Evolutionary conservation across 108 stramenopile species (phyloP), one percentile per base, ranked within the genome.

Genomic region (Asterionellopsis glacialis): DNA sequence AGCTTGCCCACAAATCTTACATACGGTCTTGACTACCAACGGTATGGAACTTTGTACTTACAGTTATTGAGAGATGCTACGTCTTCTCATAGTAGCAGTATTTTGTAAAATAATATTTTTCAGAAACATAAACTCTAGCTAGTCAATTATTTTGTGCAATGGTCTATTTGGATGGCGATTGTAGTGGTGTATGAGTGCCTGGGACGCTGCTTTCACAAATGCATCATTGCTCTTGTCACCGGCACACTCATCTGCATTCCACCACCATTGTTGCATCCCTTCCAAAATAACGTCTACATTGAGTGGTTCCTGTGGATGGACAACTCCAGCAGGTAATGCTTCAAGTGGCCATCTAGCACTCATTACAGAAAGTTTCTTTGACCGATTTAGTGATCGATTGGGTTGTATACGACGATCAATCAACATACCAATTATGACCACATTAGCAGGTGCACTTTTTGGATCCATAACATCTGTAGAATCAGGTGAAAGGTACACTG

Each of bases 251-350:
- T 77, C 73, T 52, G 60, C 65, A 48, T 90, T 86, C 67, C 73
- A 75, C 70, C 70, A 76, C 84, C 85, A 91, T 64, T 78, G 70
- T 53, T 88, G 84, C 75, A 85, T 83, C 54, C 81, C 61, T 51
- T 88, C 88, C 77, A 93, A 55, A 1, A 87, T 70, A 27, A 75
- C 75, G 59, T 93, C 91, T 11, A 89, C 82, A 77, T 93, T 93
- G 27, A 93, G 60, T 1, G 91, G 87, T 58, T 90, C 85, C 10
- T 70, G 63, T 9, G 64, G 59, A 28, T 47, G 23, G 43, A 86
- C 76, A 48, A 55, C 67, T 40, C 26, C 53, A 0, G 61, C 74
- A 64, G 73, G 59, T 21, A 81, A 57, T n/a, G 75, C 76, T 50
- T 84, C 61, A 59, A 91, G 45, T 22, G 83, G 75, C 56, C 83